Conservation (phyloP, 2,329 filamentous ascomycete species). For the Nemania sp. region DNA sequence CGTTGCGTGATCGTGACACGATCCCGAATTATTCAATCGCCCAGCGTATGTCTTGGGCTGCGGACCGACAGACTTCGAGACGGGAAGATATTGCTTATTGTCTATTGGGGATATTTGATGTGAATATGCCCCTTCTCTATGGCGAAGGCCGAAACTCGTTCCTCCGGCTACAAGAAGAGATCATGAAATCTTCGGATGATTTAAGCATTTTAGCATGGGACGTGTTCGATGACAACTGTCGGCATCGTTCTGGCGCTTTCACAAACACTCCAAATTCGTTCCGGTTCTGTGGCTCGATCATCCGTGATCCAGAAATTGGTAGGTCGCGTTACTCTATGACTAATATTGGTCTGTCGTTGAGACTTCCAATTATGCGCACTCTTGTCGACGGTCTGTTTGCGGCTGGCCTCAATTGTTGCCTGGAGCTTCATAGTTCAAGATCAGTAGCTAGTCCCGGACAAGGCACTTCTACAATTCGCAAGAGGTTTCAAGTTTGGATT, state of each 20-base stretch:
- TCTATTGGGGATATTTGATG: slow-evolving; percentile 48
- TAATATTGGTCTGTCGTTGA: slow-evolving; percentile 28
- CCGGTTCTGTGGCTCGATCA: slow-evolving; percentile 27
- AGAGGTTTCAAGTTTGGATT: neutral
- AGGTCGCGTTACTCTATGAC: slow-evolving; percentile 18
- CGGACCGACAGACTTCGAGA: slow-evolving; percentile 38
- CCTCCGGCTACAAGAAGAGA: slow-evolving; percentile 41
- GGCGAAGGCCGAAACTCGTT: slow-evolving; percentile 43
- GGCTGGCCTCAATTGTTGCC: slow-evolving; percentile 25
- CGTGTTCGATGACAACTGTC: neutral
- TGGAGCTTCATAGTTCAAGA: slow-evolving; percentile 7
- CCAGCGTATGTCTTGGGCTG: slow-evolving; percentile 47
- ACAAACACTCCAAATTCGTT: slow-evolving; percentile 25
- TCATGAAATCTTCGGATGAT: slow-evolving; percentile 38
- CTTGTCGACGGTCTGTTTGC: neutral
- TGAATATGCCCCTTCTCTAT: slow-evolving; percentile 50
- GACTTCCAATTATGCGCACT: neutral
- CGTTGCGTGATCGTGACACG: slow-evolving; percentile 20
- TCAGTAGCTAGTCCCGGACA: neutral
- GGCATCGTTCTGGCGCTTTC: slow-evolving; percentile 6
- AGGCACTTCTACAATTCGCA: neutral
- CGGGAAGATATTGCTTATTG: slow-evolving; percentile 50
- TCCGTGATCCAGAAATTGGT: neutral
- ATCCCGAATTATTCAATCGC: slow-evolving; percentile 37
- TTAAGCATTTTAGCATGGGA: slow-evolving; percentile 40